Evolutionary conservation across 805 yeast species (phyloP).

Genomic region (Yamadazyma sp.): DNA sequence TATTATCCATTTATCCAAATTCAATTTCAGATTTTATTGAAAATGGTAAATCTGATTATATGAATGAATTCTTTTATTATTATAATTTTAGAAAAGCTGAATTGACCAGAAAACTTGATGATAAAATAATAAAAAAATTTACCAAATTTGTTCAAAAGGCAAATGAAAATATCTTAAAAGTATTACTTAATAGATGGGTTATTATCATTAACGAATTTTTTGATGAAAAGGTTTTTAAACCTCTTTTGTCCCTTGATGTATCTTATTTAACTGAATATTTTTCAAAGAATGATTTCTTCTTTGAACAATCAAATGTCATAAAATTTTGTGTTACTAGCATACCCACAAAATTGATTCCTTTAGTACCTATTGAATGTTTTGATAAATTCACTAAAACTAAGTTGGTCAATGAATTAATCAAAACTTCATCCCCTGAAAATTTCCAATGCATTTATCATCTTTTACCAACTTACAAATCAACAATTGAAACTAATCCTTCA

Average conservation of each 20-base stretch:
- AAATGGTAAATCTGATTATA: background rate
- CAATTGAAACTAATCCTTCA: slow-evolving; percentile 37
- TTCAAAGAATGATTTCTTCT: background rate
- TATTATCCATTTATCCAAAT: slow-evolving; percentile 22
- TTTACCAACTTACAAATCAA: slow-evolving; percentile 54
- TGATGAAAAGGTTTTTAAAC: too few species aligned
- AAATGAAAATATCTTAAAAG: slow-evolving; percentile 10
- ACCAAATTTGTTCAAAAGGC: slow-evolving; percentile 9
- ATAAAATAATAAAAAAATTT: slow-evolving; percentile 10
- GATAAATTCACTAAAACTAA: slow-evolving; percentile 6
- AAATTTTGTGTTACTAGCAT: background rate
- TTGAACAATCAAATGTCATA: slow-evolving; percentile 3
- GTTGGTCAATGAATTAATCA: slow-evolving; percentile 15
- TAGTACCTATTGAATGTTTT: slow-evolving; percentile 51
- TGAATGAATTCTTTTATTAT: slow-evolving; percentile 24
- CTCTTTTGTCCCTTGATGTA: too few species aligned
- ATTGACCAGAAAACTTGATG: slow-evolving; percentile 21
- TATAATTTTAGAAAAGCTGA: slow-evolving; percentile 51
- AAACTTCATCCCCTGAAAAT: slow-evolving; percentile 31
- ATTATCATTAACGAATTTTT: slow-evolving; percentile 42
- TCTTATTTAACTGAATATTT: slow-evolving; percentile 49
- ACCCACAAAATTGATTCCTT: slow-evolving; percentile 10
- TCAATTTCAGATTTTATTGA: background rate
- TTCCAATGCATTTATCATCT: slow-evolving; percentile 17
- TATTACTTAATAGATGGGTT: slow-evolving; percentile 51